Conservation (phyloP, 106 monocot species). For the Apostasia ramifera region DNA sequence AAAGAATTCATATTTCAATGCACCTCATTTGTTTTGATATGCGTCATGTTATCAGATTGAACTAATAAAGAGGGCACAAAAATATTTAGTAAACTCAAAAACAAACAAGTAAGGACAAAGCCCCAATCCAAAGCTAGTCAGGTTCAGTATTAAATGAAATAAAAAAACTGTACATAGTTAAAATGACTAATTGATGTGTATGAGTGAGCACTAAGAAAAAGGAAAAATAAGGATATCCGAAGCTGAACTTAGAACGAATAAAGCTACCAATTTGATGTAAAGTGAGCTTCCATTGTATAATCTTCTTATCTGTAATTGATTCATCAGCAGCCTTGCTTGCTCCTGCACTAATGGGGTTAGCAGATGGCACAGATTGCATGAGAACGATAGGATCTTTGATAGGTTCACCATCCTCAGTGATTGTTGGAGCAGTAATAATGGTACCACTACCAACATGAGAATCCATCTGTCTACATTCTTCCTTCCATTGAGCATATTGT, state of each 20-base stretch:
- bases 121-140: no score
- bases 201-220: neutral
- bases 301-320: constrained; percentile 40
- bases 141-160: neutral
- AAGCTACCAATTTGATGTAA: constrained; percentile 83
- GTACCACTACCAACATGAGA: constrained; percentile 80
- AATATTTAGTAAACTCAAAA: no score
- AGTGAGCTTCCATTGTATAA: constrained; percentile 87
- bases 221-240: neutral
- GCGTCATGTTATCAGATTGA: no score
- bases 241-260: neutral
- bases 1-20: no score
- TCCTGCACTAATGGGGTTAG: neutral
- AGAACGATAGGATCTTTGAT: constrained; percentile 76
- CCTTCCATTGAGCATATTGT: constrained; percentile 74
- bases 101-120: no score
- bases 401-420: constrained; percentile 77
- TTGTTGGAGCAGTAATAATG: constrained; percentile 81
- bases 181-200: neutral
- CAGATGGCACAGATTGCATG: constrained; percentile 33
- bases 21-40: no score
- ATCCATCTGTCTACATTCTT: constrained; percentile 78
- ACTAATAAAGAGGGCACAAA: no score
- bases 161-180: neutral
- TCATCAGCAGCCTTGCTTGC: neutral